Evolutionary conservation across 306 rosid genomes (phyloP).

Genomic region (Acacia melanoxylon): DNA sequence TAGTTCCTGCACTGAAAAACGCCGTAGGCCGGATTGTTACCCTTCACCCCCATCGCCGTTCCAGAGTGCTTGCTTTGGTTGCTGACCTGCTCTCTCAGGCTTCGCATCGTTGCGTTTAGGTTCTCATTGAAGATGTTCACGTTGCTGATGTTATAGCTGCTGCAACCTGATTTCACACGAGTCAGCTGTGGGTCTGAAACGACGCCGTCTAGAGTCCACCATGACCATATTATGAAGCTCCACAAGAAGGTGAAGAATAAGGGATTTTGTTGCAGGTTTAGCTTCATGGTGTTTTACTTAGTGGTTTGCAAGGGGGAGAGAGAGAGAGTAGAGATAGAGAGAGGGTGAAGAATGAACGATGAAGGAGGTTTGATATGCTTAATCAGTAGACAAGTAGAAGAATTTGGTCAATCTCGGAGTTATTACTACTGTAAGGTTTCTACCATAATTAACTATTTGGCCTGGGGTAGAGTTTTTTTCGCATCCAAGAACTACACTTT

Average conservation of each 20-base stretch:
- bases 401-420: not conserved
- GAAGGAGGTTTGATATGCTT: not conserved
- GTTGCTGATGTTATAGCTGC: slow-evolving; percentile 45
- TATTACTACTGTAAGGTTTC: too few relatives aligned
- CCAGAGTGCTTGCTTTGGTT: slow-evolving; percentile 41
- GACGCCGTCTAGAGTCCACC: slow-evolving; percentile 5
- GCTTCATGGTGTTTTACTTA: not conserved
- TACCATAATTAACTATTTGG: too few relatives aligned
- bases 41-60: slow-evolving; percentile 31
- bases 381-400: not conserved
- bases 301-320: not conserved
- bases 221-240: not conserved
- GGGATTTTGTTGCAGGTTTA: not conserved
- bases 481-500: too few relatives aligned
- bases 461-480: too few relatives aligned
- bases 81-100: slow-evolving; percentile 31
- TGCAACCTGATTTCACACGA: slow-evolving; percentile 48
- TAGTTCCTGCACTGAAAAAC: slow-evolving; percentile 27
- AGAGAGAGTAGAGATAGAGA: not conserved
- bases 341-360: not conserved
- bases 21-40: slow-evolving; percentile 33
- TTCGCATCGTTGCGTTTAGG: slow-evolving; percentile 43
- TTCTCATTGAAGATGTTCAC: slow-evolving; percentile 30
- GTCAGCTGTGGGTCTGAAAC: slow-evolving; percentile 43
- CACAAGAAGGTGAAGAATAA: not conserved